Conservation (phyloP, 352 stramenopile species). For the Globisporangium emineosum region DNA sequence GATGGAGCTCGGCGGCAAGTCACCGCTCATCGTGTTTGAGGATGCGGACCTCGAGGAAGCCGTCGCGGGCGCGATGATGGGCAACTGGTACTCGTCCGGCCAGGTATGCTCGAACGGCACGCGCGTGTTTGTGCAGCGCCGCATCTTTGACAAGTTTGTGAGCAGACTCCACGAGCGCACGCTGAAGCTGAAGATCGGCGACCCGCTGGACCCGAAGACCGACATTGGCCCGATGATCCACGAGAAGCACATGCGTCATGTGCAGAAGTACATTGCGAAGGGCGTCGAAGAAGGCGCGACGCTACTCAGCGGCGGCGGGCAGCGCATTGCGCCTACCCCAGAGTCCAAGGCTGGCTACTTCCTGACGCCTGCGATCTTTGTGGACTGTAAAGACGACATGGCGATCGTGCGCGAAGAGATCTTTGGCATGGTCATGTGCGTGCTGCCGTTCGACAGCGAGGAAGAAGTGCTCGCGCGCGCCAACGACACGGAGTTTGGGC, state of each 20-base stretch:
- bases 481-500: conserved; percentile 76
- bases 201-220: conserved; percentile 75
- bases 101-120: conserved; percentile 91
- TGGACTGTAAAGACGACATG: conserved; percentile 87
- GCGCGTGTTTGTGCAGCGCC: conserved; percentile 85
- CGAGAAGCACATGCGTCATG: conserved; percentile 68
- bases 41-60: conserved; percentile 83
- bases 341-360: conserved; percentile 79
- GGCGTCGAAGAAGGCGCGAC: conserved; percentile 58
- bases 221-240: conserved; percentile 89
- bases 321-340: conserved; percentile 45
- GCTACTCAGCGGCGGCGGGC: conserved; percentile 50
- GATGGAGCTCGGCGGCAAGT: conserved; percentile 90
- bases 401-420: conserved; percentile 81
- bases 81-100: conserved; percentile 85
- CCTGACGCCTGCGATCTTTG: conserved; percentile 89
- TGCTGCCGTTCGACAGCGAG: conserved; percentile 73
- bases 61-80: conserved; percentile 79
- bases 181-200: conserved; percentile 68
- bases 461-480: conserved; percentile 77
- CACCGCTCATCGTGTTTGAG: conserved; percentile 84
- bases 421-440: conserved; percentile 82
- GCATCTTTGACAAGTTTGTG: conserved; percentile 84
- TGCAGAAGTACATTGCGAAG: conserved; percentile 68
- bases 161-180: conserved; percentile 76